Conservation (phyloP, 2,329 filamentous ascomycete species). For the Arthroderma sp. region DNA sequence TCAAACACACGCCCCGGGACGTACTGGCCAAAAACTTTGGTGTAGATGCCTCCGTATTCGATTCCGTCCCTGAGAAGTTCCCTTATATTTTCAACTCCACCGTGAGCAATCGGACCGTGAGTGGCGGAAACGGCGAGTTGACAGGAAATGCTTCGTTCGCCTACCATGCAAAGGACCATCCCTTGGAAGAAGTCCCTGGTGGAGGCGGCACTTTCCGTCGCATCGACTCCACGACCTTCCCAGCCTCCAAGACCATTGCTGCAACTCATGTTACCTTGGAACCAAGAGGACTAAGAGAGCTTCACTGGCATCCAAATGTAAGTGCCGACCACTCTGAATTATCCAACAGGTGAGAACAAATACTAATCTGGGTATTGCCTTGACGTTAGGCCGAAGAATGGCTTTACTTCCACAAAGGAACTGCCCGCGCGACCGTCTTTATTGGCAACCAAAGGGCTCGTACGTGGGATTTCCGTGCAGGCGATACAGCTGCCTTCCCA, state of each 20-base stretch:
- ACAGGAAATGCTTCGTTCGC: conserved; percentile 49
- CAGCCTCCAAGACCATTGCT: conserved; percentile 51
- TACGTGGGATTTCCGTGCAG: conserved; percentile 53
- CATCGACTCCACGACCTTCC: conserved; percentile 55
- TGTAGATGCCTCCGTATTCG: conserved; percentile 46
- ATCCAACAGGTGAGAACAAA: not conserved
- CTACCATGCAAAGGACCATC: conserved; percentile 45
- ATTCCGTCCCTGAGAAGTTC: conserved; percentile 42
- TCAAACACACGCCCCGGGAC: conserved; percentile 49
- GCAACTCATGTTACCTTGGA: conserved; percentile 51
- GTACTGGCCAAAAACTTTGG: conserved; percentile 59
- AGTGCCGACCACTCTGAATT: conserved; percentile 13
- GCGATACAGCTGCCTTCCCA: conserved; percentile 57
- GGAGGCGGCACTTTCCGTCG: conserved; percentile 49
- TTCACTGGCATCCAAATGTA: conserved; percentile 59
- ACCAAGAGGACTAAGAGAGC: conserved; percentile 49
- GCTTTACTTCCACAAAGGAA: conserved; percentile 55
- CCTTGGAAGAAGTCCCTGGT: conserved; percentile 45
- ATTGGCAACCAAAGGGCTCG: conserved; percentile 47
- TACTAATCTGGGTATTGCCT: not conserved
- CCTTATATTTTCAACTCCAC: conserved; percentile 51
- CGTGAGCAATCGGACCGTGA: conserved; percentile 36
- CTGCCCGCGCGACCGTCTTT: conserved; percentile 51
- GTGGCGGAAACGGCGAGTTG: conserved; percentile 36
- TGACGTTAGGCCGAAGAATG: conserved; percentile 50